Conservation (phyloP, 1,284 basidiomycete genomes). For the Wallemia mellicola region DNA sequence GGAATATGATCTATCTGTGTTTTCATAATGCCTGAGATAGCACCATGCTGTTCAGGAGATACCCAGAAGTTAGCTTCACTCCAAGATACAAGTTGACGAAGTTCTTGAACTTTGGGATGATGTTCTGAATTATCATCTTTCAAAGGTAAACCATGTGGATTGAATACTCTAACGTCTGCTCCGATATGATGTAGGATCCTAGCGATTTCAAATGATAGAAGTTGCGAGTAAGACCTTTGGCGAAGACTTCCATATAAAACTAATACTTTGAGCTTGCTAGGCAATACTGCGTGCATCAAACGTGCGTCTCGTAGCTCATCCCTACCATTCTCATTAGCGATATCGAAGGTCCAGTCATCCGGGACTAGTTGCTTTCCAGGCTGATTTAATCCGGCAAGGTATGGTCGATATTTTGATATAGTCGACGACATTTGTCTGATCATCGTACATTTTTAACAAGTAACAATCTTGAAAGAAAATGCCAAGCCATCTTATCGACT, state of each 20-base stretch:
- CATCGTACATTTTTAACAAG: background rate
- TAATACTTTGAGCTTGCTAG: constrained; percentile 9
- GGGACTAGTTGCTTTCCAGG: background rate
- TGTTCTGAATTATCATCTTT: constrained; percentile 13
- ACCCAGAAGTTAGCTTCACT: constrained; percentile 15
- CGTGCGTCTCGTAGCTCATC: background rate
- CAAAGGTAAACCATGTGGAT: constrained; percentile 14
- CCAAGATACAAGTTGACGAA: constrained; percentile 11
- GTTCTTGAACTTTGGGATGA: constrained; percentile 12
- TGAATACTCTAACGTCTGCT: constrained; percentile 15
- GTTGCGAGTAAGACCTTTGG: constrained; percentile 14
- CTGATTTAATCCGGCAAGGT: background rate
- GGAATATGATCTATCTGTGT: constrained; percentile 18
- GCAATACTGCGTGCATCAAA: background rate
- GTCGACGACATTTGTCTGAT: background rate
- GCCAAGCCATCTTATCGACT: background rate
- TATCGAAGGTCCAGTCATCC: background rate
- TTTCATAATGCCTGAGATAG: constrained; percentile 17
- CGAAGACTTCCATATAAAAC: constrained; percentile 14
- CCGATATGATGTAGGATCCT: constrained; percentile 13
- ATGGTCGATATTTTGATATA: background rate
- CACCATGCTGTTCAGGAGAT: constrained; percentile 14
- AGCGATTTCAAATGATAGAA: constrained; percentile 15
- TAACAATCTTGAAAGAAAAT: background rate
- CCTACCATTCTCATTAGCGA: background rate